These are phyloP conservation scores for Epichloe gansuensis DNA, from an alignment of 2,329 filamentous ascomycete species.

Conservation along the genomic window DNA sequence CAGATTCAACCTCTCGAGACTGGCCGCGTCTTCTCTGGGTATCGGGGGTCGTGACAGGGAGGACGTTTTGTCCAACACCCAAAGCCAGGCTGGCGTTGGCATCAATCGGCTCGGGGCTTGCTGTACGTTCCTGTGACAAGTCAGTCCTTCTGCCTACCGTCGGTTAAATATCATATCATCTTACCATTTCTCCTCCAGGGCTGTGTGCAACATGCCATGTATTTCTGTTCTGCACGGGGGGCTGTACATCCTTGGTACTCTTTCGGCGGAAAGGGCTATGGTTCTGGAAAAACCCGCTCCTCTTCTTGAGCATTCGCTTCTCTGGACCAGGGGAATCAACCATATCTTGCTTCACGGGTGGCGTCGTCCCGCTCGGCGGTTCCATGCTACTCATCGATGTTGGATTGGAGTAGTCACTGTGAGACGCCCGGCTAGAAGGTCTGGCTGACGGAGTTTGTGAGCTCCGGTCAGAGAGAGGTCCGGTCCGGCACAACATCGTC, in stretches of 20 bases:
- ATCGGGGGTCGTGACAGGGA: slow-evolving; percentile 76
- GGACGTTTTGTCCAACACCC: slow-evolving; percentile 91
- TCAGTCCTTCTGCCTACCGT: not conserved
- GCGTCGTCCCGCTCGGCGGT: slow-evolving; percentile 57
- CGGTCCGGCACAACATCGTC: slow-evolving; percentile 88
- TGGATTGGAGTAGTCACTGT: slow-evolving; percentile 81
- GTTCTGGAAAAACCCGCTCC: slow-evolving; percentile 84
- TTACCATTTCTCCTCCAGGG: slow-evolving; percentile 8
- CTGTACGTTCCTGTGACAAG: slow-evolving; percentile 27
- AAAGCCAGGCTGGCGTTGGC: slow-evolving; percentile 85
- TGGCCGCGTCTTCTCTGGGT: slow-evolving; percentile 27
- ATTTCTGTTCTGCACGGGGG: slow-evolving; percentile 34
- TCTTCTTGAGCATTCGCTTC: slow-evolving; percentile 54
- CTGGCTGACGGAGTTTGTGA: slow-evolving; percentile 46
- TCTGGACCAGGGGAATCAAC: slow-evolving; percentile 40
- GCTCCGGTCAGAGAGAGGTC: slow-evolving; percentile 43
- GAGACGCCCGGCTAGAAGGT: slow-evolving; percentile 74
- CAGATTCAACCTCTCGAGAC: slow-evolving; percentile 27
- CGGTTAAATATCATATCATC: not conserved
- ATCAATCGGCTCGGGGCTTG: slow-evolving; percentile 76
- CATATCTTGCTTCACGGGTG: slow-evolving; percentile 55
- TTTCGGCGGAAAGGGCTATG: slow-evolving; percentile 87
- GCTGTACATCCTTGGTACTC: slow-evolving; percentile 60
- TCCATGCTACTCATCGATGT: slow-evolving; percentile 84
- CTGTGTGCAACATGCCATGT: slow-evolving; percentile 40